These are phyloP conservation scores for Picocystis sp. DNA, from an alignment of 163 green algal species.

Conservation along the genomic window DNA sequence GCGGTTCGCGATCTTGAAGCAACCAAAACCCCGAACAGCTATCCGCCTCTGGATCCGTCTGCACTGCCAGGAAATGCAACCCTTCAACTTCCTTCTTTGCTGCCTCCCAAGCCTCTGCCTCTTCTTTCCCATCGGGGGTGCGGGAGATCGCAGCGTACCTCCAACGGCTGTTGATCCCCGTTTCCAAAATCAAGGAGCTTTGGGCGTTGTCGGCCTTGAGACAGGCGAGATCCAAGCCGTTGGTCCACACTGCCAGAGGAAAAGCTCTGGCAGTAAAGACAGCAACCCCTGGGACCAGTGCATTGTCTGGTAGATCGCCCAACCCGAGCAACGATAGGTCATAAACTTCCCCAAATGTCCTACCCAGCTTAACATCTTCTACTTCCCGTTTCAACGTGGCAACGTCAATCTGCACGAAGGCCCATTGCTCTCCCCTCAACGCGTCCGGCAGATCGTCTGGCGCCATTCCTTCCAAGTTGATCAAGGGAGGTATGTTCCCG, in stretches of 20 bases:
- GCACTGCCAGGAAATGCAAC: constrained; percentile 79
- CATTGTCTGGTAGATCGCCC: constrained; percentile 30
- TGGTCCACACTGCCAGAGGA: constrained; percentile 80
- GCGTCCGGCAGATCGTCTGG: constrained; percentile 77
- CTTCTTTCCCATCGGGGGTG: constrained; percentile 9
- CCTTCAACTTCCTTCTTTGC: constrained; percentile 23
- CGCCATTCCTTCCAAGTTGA: constrained; percentile 60
- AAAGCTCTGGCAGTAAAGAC: constrained; percentile 69
- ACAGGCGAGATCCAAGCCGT: constrained; percentile 60
- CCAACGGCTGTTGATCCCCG: constrained; percentile 57
- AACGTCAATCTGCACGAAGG: constrained; percentile 88
- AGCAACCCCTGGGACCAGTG: constrained; percentile 57
- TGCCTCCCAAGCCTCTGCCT: constrained; percentile 16
- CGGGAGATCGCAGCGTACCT: constrained; percentile 19
- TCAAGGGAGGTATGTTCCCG: constrained; percentile 51
- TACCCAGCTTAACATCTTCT: constrained; percentile 15
- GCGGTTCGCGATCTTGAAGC: constrained; percentile 48
- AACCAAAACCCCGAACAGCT: constrained; percentile 69
- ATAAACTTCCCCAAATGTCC: too few relatives aligned
- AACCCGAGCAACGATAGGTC: constrained; percentile 5
- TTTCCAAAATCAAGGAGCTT: constrained; percentile 70
- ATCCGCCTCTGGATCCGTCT: constrained; percentile 67
- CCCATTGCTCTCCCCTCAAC: constrained; percentile 83
- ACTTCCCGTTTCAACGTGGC: constrained; percentile 50
- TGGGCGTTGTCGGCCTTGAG: constrained; percentile 45